Conservation (phyloP, 169 alveolate species). For the Amoebophrya sp. region DNA sequence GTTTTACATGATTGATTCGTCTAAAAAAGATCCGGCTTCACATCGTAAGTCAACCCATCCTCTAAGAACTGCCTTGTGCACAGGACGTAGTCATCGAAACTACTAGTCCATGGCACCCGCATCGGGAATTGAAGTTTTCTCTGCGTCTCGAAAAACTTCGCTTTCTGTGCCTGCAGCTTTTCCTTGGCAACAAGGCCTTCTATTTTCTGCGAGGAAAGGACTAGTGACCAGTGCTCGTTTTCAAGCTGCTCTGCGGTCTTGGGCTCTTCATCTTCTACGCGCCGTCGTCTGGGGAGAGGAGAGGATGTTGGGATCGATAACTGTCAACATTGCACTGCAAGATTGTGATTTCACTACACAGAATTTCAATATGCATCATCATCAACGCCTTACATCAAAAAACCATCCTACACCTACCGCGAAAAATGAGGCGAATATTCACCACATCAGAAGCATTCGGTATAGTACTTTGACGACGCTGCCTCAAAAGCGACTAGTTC, state of each 20-base stretch:
- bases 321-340: too few relatives aligned
- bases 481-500: too few relatives aligned
- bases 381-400: too few relatives aligned
- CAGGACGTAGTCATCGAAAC: neutral
- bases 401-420: too few relatives aligned
- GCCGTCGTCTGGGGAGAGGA: neutral
- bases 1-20: too few relatives aligned
- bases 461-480: too few relatives aligned
- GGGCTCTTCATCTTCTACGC: neutral
- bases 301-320: neutral
- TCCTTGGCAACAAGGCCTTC: neutral
- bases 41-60: neutral
- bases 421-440: too few relatives aligned
- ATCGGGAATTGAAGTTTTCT: neutral
- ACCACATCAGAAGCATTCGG: too few relatives aligned
- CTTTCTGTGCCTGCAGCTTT: neutral
- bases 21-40: too few relatives aligned
- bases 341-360: too few relatives aligned
- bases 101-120: neutral
- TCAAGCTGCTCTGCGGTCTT: neutral
- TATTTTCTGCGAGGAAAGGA: neutral
- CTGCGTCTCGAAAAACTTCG: constrained; percentile 13
- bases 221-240: neutral
- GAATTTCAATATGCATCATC: too few relatives aligned
- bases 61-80: neutral